Conservation (phyloP, 441 rosid species). For the Codiaeum variegatum region DNA sequence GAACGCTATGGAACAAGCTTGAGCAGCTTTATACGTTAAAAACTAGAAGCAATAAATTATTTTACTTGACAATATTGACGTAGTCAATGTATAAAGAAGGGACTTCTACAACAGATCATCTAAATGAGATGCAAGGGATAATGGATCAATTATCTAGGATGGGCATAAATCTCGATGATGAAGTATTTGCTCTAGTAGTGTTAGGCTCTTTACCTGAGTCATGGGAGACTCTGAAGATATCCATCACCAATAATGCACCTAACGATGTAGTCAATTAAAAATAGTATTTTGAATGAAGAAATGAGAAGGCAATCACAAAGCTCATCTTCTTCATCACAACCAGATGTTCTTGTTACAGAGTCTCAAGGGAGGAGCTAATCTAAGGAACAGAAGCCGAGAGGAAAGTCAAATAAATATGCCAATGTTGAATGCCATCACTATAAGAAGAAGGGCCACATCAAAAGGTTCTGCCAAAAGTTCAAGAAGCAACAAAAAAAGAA, state of each 20-base stretch:
- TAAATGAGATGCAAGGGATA: too few species aligned
- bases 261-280: background rate
- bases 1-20: too few species aligned
- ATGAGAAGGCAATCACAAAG: background rate
- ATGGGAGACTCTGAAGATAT: background rate
- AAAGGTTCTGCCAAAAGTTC: background rate
- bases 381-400: too few species aligned
- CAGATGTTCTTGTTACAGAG: background rate
- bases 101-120: too few species aligned
- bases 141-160: too few species aligned
- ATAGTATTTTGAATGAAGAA: background rate
- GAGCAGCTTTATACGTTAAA: too few species aligned
- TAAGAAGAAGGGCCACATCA: background rate
- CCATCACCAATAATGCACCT: background rate
- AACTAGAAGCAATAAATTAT: too few species aligned
- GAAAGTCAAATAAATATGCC: too few species aligned
- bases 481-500: background rate
- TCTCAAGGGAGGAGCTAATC: background rate
- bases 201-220: background rate
- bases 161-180: too few species aligned
- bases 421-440: background rate
- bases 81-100: too few species aligned
- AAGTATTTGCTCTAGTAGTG: too few species aligned
- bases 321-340: background rate
- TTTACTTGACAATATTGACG: too few species aligned